A percentile compares a stretch with the other conserved stretches of the same genome.
Conservation (phyloP, 2,329 filamentous ascomycete genomes). For the Ampelomyces quisqualis region DNA sequence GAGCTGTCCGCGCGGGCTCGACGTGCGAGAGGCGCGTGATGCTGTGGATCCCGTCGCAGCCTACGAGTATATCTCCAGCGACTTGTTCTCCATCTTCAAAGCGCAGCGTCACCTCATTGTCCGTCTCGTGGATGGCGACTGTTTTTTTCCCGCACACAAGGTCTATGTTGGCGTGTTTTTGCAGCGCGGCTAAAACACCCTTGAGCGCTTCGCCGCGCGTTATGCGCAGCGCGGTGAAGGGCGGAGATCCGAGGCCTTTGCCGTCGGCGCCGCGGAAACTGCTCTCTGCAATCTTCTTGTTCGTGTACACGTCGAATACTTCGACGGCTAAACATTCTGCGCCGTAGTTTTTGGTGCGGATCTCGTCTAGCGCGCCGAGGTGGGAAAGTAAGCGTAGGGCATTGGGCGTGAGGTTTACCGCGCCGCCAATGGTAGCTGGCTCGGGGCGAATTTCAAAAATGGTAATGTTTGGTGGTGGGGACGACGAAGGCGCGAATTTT, state of each 20-base stretch:
- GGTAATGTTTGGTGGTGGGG: constrained; percentile 43
- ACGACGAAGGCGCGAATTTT: constrained; percentile 43
- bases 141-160: constrained; percentile 49
- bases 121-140: constrained; percentile 45
- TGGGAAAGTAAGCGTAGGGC: constrained; percentile 57
- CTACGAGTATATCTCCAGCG: constrained; percentile 54
- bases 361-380: constrained; percentile 51
- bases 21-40: constrained; percentile 48
- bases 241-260: constrained; percentile 47
- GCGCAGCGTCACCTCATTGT: constrained; percentile 45
- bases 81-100: constrained; percentile 50
- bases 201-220: constrained; percentile 49
- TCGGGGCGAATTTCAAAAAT: constrained; percentile 53
- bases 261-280: constrained; percentile 47
- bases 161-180: constrained; percentile 45
- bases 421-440: constrained; percentile 56
- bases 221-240: constrained; percentile 49
- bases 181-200: constrained; percentile 46
- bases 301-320: constrained; percentile 48
- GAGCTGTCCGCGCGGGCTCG: constrained; percentile 46
- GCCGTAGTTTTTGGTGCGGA: constrained; percentile 45
- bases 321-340: constrained; percentile 48
- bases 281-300: constrained; percentile 47
- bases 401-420: constrained; percentile 64
- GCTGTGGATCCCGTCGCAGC: constrained; percentile 57